Percentiles rank a stretch among this genome's conserved stretches.
Evolutionary conservation across 768 basidiomycete genomes (phyloP).

Genomic region (Boletus edulis): DNA sequence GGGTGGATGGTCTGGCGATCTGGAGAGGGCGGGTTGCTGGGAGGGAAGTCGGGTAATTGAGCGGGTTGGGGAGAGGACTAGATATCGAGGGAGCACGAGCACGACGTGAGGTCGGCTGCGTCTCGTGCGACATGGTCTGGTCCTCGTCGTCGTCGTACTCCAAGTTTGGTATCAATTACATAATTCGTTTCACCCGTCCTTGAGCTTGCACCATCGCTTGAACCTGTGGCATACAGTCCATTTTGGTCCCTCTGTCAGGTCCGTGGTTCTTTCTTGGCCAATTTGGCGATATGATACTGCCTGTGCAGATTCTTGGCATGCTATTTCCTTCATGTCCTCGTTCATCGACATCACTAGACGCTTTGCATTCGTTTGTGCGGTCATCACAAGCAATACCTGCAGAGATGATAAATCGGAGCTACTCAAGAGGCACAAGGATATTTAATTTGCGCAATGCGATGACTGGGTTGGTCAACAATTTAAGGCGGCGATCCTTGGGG

Average conservation of each 20-base stretch:
- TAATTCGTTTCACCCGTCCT: too few relatives aligned
- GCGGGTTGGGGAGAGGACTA: slow-evolving; percentile 33
- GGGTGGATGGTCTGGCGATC: slow-evolving; percentile 55
- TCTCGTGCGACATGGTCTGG: slow-evolving; percentile 43
- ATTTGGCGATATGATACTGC: slow-evolving; percentile 45
- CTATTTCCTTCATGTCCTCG: slow-evolving; percentile 53
- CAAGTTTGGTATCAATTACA: background rate
- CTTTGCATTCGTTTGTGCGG: slow-evolving; percentile 45
- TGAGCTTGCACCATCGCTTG: too few relatives aligned
- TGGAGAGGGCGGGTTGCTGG: slow-evolving; percentile 55
- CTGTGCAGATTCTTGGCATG: slow-evolving; percentile 42
- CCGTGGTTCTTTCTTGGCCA: slow-evolving; percentile 48
- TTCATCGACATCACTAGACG: slow-evolving; percentile 24
- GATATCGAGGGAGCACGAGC: slow-evolving; percentile 44
- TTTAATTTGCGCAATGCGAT: slow-evolving; percentile 63
- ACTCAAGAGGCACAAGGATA: slow-evolving; percentile 32
- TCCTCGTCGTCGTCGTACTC: slow-evolving; percentile 10
- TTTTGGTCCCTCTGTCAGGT: slow-evolving; percentile 14
- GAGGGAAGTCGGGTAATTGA: slow-evolving; percentile 36
- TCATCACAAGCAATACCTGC: slow-evolving; percentile 53
- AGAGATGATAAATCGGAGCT: slow-evolving; percentile 39
- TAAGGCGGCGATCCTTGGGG: slow-evolving; percentile 29
- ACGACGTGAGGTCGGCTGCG: slow-evolving; percentile 42
- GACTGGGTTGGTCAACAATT: slow-evolving; percentile 69
- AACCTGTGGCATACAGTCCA: too few relatives aligned